Evolutionary conservation across 2,329 filamentous ascomycete species (phyloP), one percentile per base, ranked within the genome.

Genomic region (Conoideocrella luteorostrata): DNA sequence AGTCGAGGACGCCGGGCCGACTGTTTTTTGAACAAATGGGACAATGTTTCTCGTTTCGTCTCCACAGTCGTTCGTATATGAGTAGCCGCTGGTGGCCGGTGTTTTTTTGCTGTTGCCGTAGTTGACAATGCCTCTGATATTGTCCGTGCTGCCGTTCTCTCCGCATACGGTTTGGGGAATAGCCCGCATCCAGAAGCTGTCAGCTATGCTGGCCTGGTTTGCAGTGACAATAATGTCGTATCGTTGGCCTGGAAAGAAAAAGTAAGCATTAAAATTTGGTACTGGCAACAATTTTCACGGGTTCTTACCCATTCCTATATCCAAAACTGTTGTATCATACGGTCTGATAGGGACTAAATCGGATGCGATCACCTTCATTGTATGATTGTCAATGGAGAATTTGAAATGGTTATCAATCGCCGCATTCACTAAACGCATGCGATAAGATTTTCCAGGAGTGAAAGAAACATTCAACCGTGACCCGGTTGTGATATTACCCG

Each of bases 271-370:
- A n/a, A n/a, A n/a, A n/a, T n/a, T n/a, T n/a, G n/a, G n/a, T n/a
- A n/a, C n/a, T n/a, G n/a, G n/a, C n/a, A n/a, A n/a, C n/a, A n/a
- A n/a, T n/a, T n/a, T n/a, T n/a, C n/a, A n/a, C n/a, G n/a, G n/a
- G n/a, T n/a, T n/a, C n/a, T n/a, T n/a, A 4, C 61, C 76, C n/a
- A 44, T 68, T 21, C 61, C 68, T 10, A 81, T 63, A 20, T 63
- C 70, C n/a, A 81, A 58, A n/a, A 69, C 41, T 0, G 67, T 64
- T 1, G 77, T 71, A 1, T 61, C 59, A 47, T 74, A 83, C 0
- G 79, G 78, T 17, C 65, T 52, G 20, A 83, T 67, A 2, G 78
- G 75, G 0, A 82, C 74, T 3, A 82, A 60, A 47, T 82, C 80
- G 13, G 60, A 63, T 0, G 70, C 67, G 29, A 83, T 78, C 26